A percentile compares a stretch with the other conserved stretches of the same genome.
Conservation (phyloP, 2,329 filamentous ascomycete genomes). For the Calonectria crousiana region DNA sequence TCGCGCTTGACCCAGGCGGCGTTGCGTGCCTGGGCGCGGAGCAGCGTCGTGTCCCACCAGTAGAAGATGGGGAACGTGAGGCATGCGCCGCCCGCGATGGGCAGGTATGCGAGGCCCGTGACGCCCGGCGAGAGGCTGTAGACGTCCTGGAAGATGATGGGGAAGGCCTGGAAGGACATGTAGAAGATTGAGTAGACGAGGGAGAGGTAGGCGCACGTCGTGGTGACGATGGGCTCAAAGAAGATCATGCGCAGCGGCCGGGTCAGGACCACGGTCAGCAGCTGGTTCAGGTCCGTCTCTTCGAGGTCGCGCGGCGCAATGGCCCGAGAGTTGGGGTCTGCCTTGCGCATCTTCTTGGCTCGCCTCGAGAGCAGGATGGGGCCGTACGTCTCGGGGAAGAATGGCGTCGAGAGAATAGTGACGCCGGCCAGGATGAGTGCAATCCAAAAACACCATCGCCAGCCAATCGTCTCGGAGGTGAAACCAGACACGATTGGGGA, state of each 20-base stretch:
- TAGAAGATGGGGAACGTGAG: slow-evolving; percentile 73
- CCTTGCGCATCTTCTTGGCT: slow-evolving; percentile 68
- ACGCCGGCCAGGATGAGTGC: slow-evolving; percentile 75
- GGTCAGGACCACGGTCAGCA: slow-evolving; percentile 77
- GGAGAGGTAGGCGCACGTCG: slow-evolving; percentile 77
- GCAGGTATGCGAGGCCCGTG: slow-evolving; percentile 76
- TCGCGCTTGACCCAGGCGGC: slow-evolving; percentile 71
- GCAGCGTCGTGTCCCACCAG: slow-evolving; percentile 72
- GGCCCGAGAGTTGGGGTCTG: slow-evolving; percentile 63
- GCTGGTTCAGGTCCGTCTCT: slow-evolving; percentile 65
- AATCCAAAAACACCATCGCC: slow-evolving; percentile 80
- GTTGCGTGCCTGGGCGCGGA: slow-evolving; percentile 60
- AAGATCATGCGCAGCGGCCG: slow-evolving; percentile 79
- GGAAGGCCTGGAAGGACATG: slow-evolving; percentile 84
- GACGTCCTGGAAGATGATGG: slow-evolving; percentile 73
- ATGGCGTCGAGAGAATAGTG: slow-evolving; percentile 70
- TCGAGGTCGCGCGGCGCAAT: slow-evolving; percentile 75
- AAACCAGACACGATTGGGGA: slow-evolving; percentile 76
- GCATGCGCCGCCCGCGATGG: slow-evolving; percentile 73
- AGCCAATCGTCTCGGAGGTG: slow-evolving; percentile 68
- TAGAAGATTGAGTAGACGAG: slow-evolving; percentile 75
- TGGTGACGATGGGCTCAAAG: slow-evolving; percentile 80
- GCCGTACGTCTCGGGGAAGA: slow-evolving; percentile 74
- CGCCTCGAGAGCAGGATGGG: slow-evolving; percentile 69
- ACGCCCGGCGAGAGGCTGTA: slow-evolving; percentile 75